phyloP scores from a whole-genome alignment of 2,329 filamentous ascomycete species.

The Exophiala aquamarina region DNA sequence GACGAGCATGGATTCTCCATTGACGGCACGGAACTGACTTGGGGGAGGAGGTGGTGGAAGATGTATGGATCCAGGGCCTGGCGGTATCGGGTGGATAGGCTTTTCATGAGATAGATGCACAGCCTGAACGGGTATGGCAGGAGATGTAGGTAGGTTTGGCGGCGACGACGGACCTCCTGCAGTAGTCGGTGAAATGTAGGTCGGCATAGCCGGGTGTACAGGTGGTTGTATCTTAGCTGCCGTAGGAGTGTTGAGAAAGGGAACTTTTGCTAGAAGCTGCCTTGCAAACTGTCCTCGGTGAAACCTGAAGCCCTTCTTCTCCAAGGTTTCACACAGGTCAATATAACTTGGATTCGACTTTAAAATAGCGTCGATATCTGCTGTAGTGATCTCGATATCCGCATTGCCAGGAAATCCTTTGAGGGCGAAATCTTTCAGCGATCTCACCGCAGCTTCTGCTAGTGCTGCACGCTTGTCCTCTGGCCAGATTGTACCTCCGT shows the following conservation, averaged over 20 bases:
- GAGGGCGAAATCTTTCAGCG: constrained; percentile 39
- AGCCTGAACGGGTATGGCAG: too few species aligned
- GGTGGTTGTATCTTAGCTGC: not conserved
- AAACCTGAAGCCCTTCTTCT: constrained; percentile 49
- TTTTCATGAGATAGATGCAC: not conserved
- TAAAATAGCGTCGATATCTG: constrained; percentile 48
- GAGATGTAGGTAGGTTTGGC: too few species aligned
- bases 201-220: too few species aligned
- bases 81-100: not conserved
- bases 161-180: too few species aligned
- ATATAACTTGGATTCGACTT: constrained; percentile 57
- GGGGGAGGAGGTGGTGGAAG: not conserved
- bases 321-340: constrained; percentile 55
- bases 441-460: constrained; percentile 50
- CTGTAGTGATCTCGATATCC: constrained; percentile 36
- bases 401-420: constrained; percentile 38
- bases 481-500: constrained; percentile 49
- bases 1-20: not conserved
- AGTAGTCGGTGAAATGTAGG: too few species aligned
- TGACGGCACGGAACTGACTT: not conserved
- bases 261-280: constrained; percentile 41
- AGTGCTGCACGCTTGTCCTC: constrained; percentile 47
- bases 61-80: not conserved
- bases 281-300: constrained; percentile 56
- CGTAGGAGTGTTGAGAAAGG: constrained; percentile 23